Base-by-base conservation (phyloP, 805 yeast genomes). In the Ogataea nitratoaversa region DNA sequence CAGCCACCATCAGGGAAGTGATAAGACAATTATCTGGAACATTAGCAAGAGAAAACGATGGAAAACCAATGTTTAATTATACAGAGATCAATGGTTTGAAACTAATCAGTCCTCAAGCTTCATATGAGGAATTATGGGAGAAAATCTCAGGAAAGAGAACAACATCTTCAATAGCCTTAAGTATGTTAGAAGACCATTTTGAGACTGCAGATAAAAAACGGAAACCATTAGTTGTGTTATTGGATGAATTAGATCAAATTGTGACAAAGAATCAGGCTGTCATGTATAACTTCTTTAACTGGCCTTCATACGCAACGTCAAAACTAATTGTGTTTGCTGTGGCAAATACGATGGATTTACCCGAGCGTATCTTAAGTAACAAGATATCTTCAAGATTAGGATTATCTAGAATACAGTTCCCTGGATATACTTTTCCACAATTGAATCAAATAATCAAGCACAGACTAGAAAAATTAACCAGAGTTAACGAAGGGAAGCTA, bases 261-360 rank as follows among this genome's bases (percentile, higher is more conserved):
- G 90, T 89, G 9, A 82, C 90, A 1, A 79, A 76, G 40, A 81
- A 79, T 42, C 96, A 88, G 57, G 78, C 79, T 33, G 90, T 91
- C 27, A 82, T 91, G 83, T 93, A 93, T 66, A 93, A 93, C 60
- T 88, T 93, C 57, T 89, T 93, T 71, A 93, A 93, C 63, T 93
- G 99, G 99, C 96, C 99, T 4, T 79, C 95, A 0, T 79, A 86
- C 53, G 67, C 75, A 11, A 69, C 79, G 48, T 89, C 98, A 4
- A 82, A 82, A 52, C 67, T 93, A 37, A 78, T 93, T 37, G 95
- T 93, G 2, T 71, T 93, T 31, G 97, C 98, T 0, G 89, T 93
- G 23, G 97, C 98, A 4, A 93, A 93, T 60, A 90, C 97, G 0
- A 89, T 93, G 96, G 98, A 93, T 65, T 66, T 93, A 35, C 98